Base-by-base conservation (phyloP, 495 filamentous ascomycete species). In the Halenospora varia region DNA sequence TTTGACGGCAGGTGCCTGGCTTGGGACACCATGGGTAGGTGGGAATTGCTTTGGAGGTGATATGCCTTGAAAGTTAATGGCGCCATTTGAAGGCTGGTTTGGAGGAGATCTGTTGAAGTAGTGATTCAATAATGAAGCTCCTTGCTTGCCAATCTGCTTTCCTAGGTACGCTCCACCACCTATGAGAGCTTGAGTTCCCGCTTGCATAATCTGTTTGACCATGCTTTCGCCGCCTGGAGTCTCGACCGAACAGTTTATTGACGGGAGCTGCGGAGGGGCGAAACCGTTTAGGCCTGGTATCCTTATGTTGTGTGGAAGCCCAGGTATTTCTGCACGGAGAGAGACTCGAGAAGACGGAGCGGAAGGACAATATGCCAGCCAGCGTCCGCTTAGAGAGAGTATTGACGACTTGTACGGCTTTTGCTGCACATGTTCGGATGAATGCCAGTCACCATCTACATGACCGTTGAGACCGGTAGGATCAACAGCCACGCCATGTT, bases 171-270 rank as follows among this genome's bases (percentile, higher is more conserved):
- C 87, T 18, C 90, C 90, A 22, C 89, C 88, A 62, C 87, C 87
- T 51, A 98, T 87, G n/a, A 96, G 73, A 64, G 94, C 91, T 66
- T 97, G 93, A 0, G 94, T 88, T 1, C 91, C 88, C 66, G 92
- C 90, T 62, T 92, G 79, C 62, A 92, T 87, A 42, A 96, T 77
- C 60, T 90, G 88, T 68, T 93, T 90, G 58, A 96, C 75, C 41
- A 96, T 75, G 41, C 88, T 85, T 65, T 94, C 91, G 1, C 84
- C 82, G 26, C 91, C 84, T 6, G 88, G 88, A 2, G 86, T 82
- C 57, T 96, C 92, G 10, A 90, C 83, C 9, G 82, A 81, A 56
- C 90, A 88, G 25, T 80, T 90, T 35, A 85, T 72, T 3, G 82
- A 76, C n/a, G 92, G 92, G 56, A 88, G 76, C 20, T 89, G 82